Evolutionary conservation across 164 flowering plant species (phyloP).

Genomic region (Nymphaea colorata): DNA sequence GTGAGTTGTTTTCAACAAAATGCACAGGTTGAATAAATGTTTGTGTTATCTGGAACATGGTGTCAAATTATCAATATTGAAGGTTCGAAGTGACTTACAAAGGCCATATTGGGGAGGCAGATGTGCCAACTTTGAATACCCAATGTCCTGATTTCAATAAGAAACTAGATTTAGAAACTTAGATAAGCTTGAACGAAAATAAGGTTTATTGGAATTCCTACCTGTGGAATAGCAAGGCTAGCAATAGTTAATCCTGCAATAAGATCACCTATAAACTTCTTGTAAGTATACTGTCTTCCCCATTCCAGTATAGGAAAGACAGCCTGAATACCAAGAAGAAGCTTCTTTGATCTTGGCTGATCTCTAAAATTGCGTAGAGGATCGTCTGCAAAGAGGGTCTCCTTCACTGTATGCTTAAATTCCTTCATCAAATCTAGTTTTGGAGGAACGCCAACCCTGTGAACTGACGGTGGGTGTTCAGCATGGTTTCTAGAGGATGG

Average conservation of each 20-base stretch:
- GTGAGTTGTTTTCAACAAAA: background rate
- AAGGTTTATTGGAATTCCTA: conserved; percentile 6
- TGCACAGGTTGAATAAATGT: no score
- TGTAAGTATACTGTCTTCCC: conserved; percentile 42
- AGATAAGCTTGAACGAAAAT: background rate
- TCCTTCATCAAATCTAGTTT: conserved; percentile 46
- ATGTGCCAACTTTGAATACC: conserved; percentile 62
- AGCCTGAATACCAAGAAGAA: conserved; percentile 50
- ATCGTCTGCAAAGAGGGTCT: conserved; percentile 68
- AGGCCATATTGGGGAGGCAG: conserved; percentile 56
- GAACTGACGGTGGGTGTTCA: conserved; percentile 19
- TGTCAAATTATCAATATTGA: no score
- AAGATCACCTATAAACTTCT: conserved; percentile 52
- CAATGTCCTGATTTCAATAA: conserved; percentile 45
- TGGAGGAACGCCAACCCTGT: conserved; percentile 59
- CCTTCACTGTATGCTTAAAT: conserved; percentile 31
- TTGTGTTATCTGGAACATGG: no score
- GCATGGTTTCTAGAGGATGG: conserved; percentile 19
- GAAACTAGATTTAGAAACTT: background rate
- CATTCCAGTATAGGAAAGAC: conserved; percentile 74
- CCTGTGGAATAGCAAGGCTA: conserved; percentile 94
- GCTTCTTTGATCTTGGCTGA: conserved; percentile 42
- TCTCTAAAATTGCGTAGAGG: conserved; percentile 70
- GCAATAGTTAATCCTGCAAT: conserved; percentile 84
- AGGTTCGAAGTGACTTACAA: conserved; percentile 29